A percentile compares a stretch with the other conserved stretches of the same genome.
These are phyloP conservation scores for Paraphoma sp. DNA, from an alignment of 2,329 filamentous ascomycete species.

Conservation along the genomic window DNA sequence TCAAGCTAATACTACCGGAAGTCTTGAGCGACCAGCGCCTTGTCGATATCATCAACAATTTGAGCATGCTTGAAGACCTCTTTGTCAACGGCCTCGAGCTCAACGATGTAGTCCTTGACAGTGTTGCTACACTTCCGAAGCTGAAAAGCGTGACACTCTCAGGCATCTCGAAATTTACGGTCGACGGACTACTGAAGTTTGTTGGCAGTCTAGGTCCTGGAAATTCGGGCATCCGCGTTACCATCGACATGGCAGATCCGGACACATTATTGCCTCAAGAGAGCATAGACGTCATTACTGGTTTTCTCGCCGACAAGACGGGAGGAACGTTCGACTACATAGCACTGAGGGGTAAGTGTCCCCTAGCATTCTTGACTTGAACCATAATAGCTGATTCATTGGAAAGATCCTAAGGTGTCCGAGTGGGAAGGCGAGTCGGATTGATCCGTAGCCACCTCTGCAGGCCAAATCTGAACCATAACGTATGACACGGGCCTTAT, in stretches of 20 bases:
- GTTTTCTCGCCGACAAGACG: conserved; percentile 48
- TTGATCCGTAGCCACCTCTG: conserved; percentile 18
- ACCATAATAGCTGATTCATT: conserved; percentile 4
- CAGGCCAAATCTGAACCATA: neutral
- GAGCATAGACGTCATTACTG: conserved; percentile 47
- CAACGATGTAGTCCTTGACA: conserved; percentile 56
- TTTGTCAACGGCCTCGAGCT: conserved; percentile 63
- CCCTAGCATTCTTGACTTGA: no score
- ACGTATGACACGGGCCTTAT: neutral
- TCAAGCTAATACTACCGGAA: conserved; percentile 61
- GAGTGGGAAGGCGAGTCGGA: conserved; percentile 56
- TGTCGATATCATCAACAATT: conserved; percentile 51
- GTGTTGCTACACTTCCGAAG: conserved; percentile 55
- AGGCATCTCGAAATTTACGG: conserved; percentile 63
- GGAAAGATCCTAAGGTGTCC: conserved; percentile 52
- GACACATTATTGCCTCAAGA: conserved; percentile 50
- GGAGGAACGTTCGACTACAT: conserved; percentile 54
- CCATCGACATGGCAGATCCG: conserved; percentile 54
- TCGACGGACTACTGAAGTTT: conserved; percentile 56
- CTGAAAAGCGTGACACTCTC: conserved; percentile 62
- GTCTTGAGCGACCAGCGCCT: conserved; percentile 61
- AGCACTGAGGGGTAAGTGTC: conserved; percentile 49
- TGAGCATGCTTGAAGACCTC: conserved; percentile 62
- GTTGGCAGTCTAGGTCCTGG: conserved; percentile 49
- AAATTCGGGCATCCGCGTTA: conserved; percentile 52